Base-by-base conservation (phyloP, 108 stramenopile species). In the Pseudonitzschia multiseries region DNA sequence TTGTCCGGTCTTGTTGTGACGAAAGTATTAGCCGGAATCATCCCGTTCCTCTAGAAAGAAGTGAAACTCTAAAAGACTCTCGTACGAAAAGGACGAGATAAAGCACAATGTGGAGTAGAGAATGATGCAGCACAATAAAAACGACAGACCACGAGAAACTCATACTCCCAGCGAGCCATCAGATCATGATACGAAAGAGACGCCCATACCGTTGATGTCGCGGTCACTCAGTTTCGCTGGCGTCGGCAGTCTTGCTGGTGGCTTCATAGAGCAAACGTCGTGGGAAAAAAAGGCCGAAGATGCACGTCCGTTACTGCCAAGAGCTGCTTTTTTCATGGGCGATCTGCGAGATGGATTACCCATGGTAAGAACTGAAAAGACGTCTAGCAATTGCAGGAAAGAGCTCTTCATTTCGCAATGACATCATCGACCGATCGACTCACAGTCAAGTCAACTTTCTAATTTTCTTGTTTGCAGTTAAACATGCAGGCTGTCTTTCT, bases 401-500 rank as follows among this genome's bases (percentile, higher is more conserved):
- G n/a, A 24, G 53, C 6, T 0, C 24, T 54, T 15, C 53, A 8
- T 8, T 54, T 24, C 8, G 22, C 10, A 54, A 54, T 10, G 53
- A 15, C 24, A 14, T 24, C 53, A 54, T n/a, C 8, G 0, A 54
- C 14, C n/a, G 0, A 54, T 54, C 14, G 24, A 54, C 53, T 54
- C 22, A 21, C n/a, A 14, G n/a, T 24, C 0, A n/a, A n/a, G n/a
- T n/a, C n/a, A n/a, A n/a, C n/a, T 8, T 54, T 54, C 8, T 0
- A 15, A 0, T 54, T 63, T 29, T 1, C 20, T 41, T 15, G 48
- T 20, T 8, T 36, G 22, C 56, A 80, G 78, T 80, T 91, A 69
- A 91, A 91, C 71, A 91, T 91, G 90, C 90, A 91, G 75, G 86
- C 82, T 15, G 90, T 87, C 31, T 91, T 84, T 70, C 79, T 91